Evolutionary conservation across 2,329 filamentous ascomycete genomes (phyloP).

Genomic region (Hypoxylon rubiginosum): DNA sequence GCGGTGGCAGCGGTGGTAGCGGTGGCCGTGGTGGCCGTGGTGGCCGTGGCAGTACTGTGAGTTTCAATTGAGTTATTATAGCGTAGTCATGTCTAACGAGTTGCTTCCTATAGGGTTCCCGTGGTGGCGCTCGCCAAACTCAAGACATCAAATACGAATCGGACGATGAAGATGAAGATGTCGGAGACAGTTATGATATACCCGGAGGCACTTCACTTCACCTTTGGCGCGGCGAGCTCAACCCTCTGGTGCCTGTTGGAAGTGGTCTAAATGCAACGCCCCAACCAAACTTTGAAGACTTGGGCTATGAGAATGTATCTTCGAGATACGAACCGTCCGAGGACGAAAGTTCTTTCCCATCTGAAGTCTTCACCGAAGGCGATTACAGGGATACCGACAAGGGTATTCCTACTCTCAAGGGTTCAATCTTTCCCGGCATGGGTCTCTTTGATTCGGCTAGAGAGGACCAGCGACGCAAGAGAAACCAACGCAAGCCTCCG

Average conservation of each 20-base stretch:
- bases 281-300: constrained; percentile 27
- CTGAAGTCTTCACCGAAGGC: constrained; percentile 49
- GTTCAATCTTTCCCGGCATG: constrained; percentile 83
- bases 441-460: constrained; percentile 84
- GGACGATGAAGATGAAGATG: constrained; percentile 36
- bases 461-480: constrained; percentile 77
- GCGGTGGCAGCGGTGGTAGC: too few species aligned
- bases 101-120: constrained; percentile 14
- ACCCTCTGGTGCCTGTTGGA: constrained; percentile 14
- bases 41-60: constrained; percentile 41
- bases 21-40: too few species aligned
- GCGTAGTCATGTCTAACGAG: constrained; percentile 15
- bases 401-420: constrained; percentile 67
- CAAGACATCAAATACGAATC: constrained; percentile 42
- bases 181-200: constrained; percentile 23
- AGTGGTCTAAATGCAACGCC: constrained; percentile 5
- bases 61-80: constrained; percentile 17
- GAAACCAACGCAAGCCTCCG: constrained; percentile 83
- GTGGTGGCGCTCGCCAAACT: constrained; percentile 13
- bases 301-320: constrained; percentile 39
- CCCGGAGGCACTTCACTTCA: constrained; percentile 8
- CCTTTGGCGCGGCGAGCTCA: constrained; percentile 19
- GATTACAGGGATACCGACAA: constrained; percentile 20
- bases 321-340: constrained; percentile 51
- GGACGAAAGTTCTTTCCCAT: constrained; percentile 45